Conservation (phyloP, 257 asterid genomes). For the Dorcoceras hygrometricum region DNA sequence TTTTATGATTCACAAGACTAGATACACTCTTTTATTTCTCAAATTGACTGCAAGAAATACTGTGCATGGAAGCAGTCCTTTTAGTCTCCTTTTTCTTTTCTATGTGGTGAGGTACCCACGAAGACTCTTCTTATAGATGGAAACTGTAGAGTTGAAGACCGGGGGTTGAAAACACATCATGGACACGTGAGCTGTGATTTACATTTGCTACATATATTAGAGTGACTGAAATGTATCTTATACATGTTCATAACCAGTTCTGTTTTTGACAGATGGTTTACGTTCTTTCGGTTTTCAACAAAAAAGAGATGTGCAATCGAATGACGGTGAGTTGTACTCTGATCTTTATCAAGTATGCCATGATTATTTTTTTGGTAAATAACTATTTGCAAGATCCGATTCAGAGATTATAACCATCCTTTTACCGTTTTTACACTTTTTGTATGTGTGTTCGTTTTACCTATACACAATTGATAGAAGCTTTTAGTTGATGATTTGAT, state of each 20-base stretch:
- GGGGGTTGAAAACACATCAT: conserved; percentile 97
- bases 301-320: conserved; percentile 67
- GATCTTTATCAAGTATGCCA: conserved; percentile 13
- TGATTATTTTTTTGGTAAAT: conserved; percentile 9
- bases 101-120: conserved; percentile 65
- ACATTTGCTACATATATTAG: conserved; percentile 13
- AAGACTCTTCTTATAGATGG: conserved; percentile 94
- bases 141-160: conserved; percentile 95
- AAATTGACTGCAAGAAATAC: conserved; percentile 5
- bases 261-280: conserved; percentile 62
- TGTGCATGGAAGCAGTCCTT: conserved; percentile 5
- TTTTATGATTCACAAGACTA: conserved; percentile 11
- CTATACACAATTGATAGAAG: conserved; percentile 15
- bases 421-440: background rate
- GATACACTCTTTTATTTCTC: conserved; percentile 1
- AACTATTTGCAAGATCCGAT: conserved; percentile 16
- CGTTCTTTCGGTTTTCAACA: conserved; percentile 68
- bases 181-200: conserved; percentile 75
- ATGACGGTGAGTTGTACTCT: conserved; percentile 50
- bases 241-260: conserved; percentile 22
- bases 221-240: conserved; percentile 9
- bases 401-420: conserved; percentile 6
- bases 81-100: conserved; percentile 18
- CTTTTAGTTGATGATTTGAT: conserved; percentile 19
- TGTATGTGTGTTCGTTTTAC: conserved; percentile 7